Base-by-base conservation (phyloP, 805 yeast species). In the Blastobotrys attinorum region DNA sequence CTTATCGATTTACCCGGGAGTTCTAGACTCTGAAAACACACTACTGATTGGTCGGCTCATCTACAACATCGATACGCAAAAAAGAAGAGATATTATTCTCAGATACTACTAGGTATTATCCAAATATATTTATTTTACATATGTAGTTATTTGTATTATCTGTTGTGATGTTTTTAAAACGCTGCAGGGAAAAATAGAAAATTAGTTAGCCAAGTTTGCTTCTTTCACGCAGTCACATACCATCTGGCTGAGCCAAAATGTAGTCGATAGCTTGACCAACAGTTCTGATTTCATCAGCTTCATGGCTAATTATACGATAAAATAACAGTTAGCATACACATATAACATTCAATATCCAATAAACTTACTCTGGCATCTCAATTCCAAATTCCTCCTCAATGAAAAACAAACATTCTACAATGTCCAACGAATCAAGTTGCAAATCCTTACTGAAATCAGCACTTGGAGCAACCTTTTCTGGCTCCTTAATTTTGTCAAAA, bases 381-480 rank as follows among this genome's bases (percentile, higher is more conserved):
- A 72, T 63, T 45, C 70, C 72, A 53, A 81, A 81, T 63, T 81
- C 89, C 73, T 89, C 96, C 72, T 90, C 98, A 59, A 90, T 81
- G 46, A 96, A 96, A 65, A 92, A 95, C 57, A 92, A 75, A 44
- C 92, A 89, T 71, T 90, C 98, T 50, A 90, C 96, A 50, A 92
- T 83, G 61, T 90, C 98, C 54, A 90, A 75, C 7, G 96, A 85
- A 66, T 90, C 98, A 61, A 85, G 75, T n/a, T 89, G 90, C 54
- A 85, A 75, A 59, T 85, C 95, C 43, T 58, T 58, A 40, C 66
- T 57, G 51, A 71, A 62, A 29, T 64, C 56, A 32, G 72, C 62
- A 44, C 60, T 27, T 32, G 37, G 48, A 31, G 36, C 43, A 20
- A 49, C 33, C 56, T 52, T 47, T 16, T 31, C 36, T 23, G 52